These are phyloP conservation scores for Cladosporium sp. DNA, from an alignment of 2,329 filamentous ascomycete species.

Conservation along the genomic window DNA sequence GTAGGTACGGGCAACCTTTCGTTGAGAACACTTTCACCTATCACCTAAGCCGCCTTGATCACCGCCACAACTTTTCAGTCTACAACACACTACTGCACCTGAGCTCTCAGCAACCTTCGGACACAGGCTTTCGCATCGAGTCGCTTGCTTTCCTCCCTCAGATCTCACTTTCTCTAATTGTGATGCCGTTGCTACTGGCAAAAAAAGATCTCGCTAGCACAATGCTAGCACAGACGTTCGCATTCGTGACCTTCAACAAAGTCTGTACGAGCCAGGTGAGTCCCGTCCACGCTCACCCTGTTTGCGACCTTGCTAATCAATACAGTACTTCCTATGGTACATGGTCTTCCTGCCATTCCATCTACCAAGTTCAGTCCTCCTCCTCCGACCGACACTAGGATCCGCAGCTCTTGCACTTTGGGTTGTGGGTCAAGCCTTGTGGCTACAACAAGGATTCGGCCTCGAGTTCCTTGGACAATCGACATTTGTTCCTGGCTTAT, in stretches of 20 bases:
- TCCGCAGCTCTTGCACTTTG: constrained; percentile 68
- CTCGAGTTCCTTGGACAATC: constrained; percentile 68
- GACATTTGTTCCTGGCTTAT: constrained; percentile 84
- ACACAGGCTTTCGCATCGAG: constrained; percentile 60
- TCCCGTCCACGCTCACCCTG: constrained; percentile 5
- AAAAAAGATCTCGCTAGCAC: constrained; percentile 79
- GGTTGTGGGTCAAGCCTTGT: constrained; percentile 67
- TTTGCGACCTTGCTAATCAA: neutral
- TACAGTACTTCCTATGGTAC: constrained; percentile 97
- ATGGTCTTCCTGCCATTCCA: constrained; percentile 91
- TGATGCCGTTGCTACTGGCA: constrained; percentile 74
- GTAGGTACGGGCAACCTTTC: constrained; percentile 77
- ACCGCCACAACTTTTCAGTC: constrained; percentile 96
- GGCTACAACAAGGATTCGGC: constrained; percentile 55
- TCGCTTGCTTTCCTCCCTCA: constrained; percentile 88
- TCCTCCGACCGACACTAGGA: constrained; percentile 63
- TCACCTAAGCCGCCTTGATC: constrained; percentile 89
- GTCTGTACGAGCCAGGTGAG: constrained; percentile 95
- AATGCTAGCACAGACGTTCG: constrained; percentile 94
- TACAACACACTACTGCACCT: constrained; percentile 93
- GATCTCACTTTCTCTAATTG: constrained; percentile 73
- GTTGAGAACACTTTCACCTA: constrained; percentile 89
- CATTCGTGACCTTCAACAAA: constrained; percentile 98
- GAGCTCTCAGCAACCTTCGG: constrained; percentile 63
- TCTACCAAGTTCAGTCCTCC: constrained; percentile 75